Conservation (phyloP, 140 eudicot genomes). For the Bidens hawaiensis region DNA sequence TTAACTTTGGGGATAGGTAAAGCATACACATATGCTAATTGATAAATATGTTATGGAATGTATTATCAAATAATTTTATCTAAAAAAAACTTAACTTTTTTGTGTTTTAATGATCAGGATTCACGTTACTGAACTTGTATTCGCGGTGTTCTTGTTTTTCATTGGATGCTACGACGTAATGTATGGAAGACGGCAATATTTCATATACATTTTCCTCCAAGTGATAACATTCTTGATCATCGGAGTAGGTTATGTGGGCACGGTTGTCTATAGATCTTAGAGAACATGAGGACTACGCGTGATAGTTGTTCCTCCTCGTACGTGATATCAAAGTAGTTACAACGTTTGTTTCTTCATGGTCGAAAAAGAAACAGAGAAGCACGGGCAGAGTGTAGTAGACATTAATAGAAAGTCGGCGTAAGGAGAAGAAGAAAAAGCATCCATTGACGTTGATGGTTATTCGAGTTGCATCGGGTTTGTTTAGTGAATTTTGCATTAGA, state of each 20-base stretch:
- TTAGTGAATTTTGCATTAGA: too few relatives aligned
- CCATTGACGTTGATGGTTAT: too few relatives aligned
- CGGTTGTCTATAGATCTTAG: conserved; percentile 51
- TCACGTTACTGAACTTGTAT: conserved; percentile 57
- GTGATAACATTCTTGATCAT: conserved; percentile 72
- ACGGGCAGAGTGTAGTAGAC: conserved; percentile 11
- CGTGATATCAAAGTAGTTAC: conserved; percentile 9
- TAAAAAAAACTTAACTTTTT: too few relatives aligned
- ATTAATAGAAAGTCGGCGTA: conserved; percentile 16
- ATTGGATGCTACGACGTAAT: conserved; percentile 76
- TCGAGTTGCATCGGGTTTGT: too few relatives aligned
- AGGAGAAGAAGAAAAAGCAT: conserved; percentile 12
- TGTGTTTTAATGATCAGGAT: conserved; percentile 43
- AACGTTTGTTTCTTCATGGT: not conserved
- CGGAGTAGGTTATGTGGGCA: conserved; percentile 89
- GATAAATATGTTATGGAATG: not conserved
- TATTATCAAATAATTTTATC: not conserved
- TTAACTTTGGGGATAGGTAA: conserved; percentile 64
- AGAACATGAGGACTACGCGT: not conserved
- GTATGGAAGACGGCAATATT: conserved; percentile 61
- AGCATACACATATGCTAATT: not conserved
- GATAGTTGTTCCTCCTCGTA: not conserved
- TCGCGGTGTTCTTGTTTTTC: conserved; percentile 68
- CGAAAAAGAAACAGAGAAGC: conserved; percentile 11
- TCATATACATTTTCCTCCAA: conserved; percentile 83